Evolutionary conservation across 1,284 basidiomycete species (phyloP), one percentile per base, ranked within the genome.

Genomic region (Trametes sp.): DNA sequence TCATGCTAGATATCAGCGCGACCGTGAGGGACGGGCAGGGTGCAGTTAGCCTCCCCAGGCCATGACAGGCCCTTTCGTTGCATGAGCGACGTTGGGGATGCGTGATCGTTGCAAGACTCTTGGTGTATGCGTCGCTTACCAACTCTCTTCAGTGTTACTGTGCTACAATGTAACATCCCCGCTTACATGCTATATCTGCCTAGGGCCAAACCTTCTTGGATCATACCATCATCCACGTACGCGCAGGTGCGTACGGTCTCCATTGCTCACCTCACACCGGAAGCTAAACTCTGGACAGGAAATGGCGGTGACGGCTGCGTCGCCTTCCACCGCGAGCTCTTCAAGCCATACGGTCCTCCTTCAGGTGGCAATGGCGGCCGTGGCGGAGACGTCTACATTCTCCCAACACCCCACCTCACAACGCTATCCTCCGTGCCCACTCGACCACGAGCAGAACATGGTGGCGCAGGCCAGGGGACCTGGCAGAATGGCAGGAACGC

Each of bases 321-420:
- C 16, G 92, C 93, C 3, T 94, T 95, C 69, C 88, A 93, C 70
- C 87, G 89, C 62, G 90, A 93, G 78, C 92, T 90, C 72, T 92
- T 84, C 77, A 86, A 86, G 63, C 85, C 89, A 0, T 86, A 87
- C 64, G 94, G 95, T 0, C 93, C 94, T 0, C 93, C 95, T 0
- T 94, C 93, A 11, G 96, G 96, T 1, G 96, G 95, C 1, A 92
- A 92, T 66, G 96, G 96, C 21, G 96, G 95, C 0, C 84, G 85
- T 50, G 96, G 96, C 28, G 95, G 93, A 1, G 88, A 92, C 65
- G 87, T 98, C 33, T 95, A 94, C 74, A 84, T 98, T 66, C 77
- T 87, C 49, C 92, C 95, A 1, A 89, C 90, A 0, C 81, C 88
- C 0, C 82, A 87, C 36, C 79, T 98, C 14, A 93, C 92, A 0